These are phyloP conservation scores for Articulospora tetracladia DNA, from an alignment of 495 filamentous ascomycete species.

Conservation along the genomic window DNA sequence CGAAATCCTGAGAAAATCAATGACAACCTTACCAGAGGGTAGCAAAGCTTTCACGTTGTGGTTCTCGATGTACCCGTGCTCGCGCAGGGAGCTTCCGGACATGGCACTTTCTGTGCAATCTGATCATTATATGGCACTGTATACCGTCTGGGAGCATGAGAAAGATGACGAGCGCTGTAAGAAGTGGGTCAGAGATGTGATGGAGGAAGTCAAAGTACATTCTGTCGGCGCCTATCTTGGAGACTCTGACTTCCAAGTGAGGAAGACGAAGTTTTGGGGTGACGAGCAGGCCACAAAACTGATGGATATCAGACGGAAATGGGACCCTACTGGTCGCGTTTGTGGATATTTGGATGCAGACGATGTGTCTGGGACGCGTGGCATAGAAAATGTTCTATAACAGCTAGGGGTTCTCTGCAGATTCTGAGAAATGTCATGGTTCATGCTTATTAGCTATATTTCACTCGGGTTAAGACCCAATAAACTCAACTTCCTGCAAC, in stretches of 20 bases:
- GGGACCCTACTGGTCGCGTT: slow-evolving; percentile 41
- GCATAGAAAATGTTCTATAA: slow-evolving; percentile 33
- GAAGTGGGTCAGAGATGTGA: slow-evolving; percentile 37
- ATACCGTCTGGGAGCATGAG: slow-evolving; percentile 45
- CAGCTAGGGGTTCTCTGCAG: no score
- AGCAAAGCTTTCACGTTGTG: slow-evolving; percentile 43
- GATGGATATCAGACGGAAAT: slow-evolving; percentile 35
- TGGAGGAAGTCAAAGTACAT: slow-evolving; percentile 33
- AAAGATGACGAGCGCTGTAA: slow-evolving; percentile 37
- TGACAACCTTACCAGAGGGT: slow-evolving; percentile 35
- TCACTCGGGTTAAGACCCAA: no score
- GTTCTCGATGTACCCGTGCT: slow-evolving; percentile 45
- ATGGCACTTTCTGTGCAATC: slow-evolving; percentile 50
- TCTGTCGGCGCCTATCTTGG: slow-evolving; percentile 47
- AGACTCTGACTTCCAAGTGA: slow-evolving; percentile 45
- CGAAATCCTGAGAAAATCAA: slow-evolving; percentile 37
- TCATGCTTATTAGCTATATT: no score
- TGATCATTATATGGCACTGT: slow-evolving; percentile 52
- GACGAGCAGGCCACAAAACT: slow-evolving; percentile 31
- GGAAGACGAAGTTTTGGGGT: slow-evolving; percentile 42
- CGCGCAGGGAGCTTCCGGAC: slow-evolving; percentile 29
- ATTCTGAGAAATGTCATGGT: no score
- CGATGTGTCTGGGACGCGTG: slow-evolving; percentile 29
- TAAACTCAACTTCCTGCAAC: no score
- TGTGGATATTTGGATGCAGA: slow-evolving; percentile 40